Evolutionary conservation across 1,139 yeast species (phyloP), one percentile per base, ranked within the genome.

Genomic region (Pichia sp.): DNA sequence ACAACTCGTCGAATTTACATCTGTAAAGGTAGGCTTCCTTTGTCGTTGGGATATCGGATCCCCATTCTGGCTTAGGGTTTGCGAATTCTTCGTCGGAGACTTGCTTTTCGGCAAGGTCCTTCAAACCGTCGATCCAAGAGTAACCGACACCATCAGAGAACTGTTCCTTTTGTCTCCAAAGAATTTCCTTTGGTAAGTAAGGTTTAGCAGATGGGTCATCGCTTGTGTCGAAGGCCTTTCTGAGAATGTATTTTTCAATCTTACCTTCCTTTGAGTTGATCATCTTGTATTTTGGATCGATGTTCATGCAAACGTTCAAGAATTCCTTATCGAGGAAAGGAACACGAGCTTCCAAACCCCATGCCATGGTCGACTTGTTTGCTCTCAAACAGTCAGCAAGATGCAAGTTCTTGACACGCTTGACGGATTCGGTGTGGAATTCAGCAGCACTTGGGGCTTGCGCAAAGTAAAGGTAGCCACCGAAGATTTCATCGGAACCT

Each of bases 11-110:
- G 70, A 93, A 93, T 81, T 90, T 88, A 70, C 86, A 80, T 80
- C 99, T 85, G 82, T 93, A 93, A 96, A 97, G 93, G 84, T 90
- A 93, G 53, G 99, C 99, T 79, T 93, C 99, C 81, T 95, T 93
- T 55, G 99, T 93, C 60, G 90, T 84, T 70, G 99, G 99, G 55
- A 90, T 75, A 71, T 95, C 99, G 59, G 70, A 76, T 60, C 98
- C 98, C 99, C 99, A 93, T 70, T 89, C 90, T 16, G 96, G 84
- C 77, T 90, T 92, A 65, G 97, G 96, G 69, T 79, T 78, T 62
- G 89, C 87, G 63, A 93, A 80, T 75, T 90, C 85, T 75, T 90
- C 98, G 70, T 93, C 99, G 54, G 90, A 71, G 60, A 93, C 88
- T 59, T 82, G 80, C 64, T 80, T 80, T 72, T 90, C 96, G 59